A percentile compares a stretch with the other conserved stretches of the same genome.
phyloP scores from a whole-genome alignment of 345 rosid genomes.

The Gossypium turneri region DNA sequence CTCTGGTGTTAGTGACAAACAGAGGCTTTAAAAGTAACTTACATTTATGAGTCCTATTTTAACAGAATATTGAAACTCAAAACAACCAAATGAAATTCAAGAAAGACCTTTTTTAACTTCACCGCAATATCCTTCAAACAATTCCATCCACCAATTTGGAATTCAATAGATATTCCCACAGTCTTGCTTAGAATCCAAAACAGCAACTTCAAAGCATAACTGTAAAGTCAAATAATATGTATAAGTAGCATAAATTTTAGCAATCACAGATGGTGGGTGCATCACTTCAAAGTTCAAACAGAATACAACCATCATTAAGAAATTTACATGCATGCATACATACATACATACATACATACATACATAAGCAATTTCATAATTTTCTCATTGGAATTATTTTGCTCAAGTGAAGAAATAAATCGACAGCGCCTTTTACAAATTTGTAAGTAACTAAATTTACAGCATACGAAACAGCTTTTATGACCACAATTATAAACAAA shows the following conservation, averaged over 20 bases:
- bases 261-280: neutral
- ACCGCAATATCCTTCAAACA: constrained; percentile 73
- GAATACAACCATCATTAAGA: neutral
- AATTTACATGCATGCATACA: too few relatives aligned
- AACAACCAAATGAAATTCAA: neutral
- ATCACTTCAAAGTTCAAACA: neutral
- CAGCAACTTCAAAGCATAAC: constrained; percentile 64
- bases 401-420: too few relatives aligned
- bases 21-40: neutral
- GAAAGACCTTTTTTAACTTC: constrained; percentile 72
- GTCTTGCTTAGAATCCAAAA: constrained; percentile 73
- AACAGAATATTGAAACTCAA: constrained; percentile 12
- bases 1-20: neutral
- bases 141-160: constrained; percentile 88
- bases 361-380: neutral
- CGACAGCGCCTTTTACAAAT: too few relatives aligned
- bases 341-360: neutral
- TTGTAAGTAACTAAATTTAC: too few relatives aligned
- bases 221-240: constrained; percentile 20
- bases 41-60: neutral
- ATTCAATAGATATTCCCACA: constrained; percentile 63
- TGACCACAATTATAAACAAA: neutral
- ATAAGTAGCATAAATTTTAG: neutral
- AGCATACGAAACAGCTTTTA: neutral
- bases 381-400: neutral